Percentiles rank a stretch among this genome's conserved stretches.
These are phyloP conservation scores for Ophiostoma sp. DNA, from an alignment of 2,329 filamentous ascomycete species.

Conservation along the genomic window DNA sequence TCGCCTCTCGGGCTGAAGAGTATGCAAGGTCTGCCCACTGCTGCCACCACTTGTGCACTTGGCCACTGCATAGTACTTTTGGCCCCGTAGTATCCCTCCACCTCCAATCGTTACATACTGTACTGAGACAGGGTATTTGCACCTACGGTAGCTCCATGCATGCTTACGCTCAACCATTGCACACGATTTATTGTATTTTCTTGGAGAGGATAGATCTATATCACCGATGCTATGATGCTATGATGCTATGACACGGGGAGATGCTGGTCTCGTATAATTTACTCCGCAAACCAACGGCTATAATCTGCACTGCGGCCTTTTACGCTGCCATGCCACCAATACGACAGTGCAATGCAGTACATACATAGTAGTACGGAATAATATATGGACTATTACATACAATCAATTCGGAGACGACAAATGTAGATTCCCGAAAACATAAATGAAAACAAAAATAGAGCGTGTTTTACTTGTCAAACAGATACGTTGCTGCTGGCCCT, in stretches of 20 bases:
- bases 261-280: background rate
- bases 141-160: no score
- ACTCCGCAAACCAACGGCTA: background rate
- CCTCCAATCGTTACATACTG: no score
- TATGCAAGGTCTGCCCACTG: background rate
- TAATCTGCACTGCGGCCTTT: background rate
- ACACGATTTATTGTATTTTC: no score
- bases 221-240: background rate
- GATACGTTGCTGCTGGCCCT: background rate
- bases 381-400: conserved; percentile 2
- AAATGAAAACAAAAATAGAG: background rate
- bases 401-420: background rate
- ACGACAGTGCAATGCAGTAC: background rate
- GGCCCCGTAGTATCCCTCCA: background rate
- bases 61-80: background rate
- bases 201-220: background rate
- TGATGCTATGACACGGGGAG: background rate
- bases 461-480: conserved; percentile 4
- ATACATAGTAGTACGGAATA: background rate
- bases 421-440: no score
- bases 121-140: no score
- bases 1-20: background rate
- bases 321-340: background rate
- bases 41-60: background rate
- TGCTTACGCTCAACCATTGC: no score